Conservation (phyloP, 2,329 filamentous ascomycete species). For the Fusarium domesticum region DNA sequence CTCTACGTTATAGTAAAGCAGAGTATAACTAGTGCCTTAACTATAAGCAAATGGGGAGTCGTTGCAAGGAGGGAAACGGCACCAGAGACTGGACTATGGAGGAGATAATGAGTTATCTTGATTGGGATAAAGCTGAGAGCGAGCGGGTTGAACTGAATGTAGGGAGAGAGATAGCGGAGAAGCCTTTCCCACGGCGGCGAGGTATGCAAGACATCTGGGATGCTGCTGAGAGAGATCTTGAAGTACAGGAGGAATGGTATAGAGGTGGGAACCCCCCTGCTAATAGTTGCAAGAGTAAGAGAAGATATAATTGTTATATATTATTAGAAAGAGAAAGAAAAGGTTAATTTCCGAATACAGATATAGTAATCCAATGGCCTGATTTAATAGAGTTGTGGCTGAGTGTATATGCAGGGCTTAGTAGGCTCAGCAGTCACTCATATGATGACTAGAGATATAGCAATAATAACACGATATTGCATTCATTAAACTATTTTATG, state of each 20-base stretch:
- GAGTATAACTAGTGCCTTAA: constrained; percentile 3
- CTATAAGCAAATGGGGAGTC: constrained; percentile 1
- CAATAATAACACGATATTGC: too few species aligned
- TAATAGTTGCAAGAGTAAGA: background rate
- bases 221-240: constrained; percentile 1
- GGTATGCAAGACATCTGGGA: constrained; percentile 2
- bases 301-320: constrained; percentile 2
- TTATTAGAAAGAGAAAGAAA: constrained; percentile 1
- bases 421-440: background rate
- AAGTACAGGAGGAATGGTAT: background rate
- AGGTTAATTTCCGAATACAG: constrained; percentile 1
- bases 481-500: too few species aligned
- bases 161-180: background rate
- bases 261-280: background rate
- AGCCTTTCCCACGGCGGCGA: background rate
- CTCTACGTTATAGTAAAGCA: constrained; percentile 1
- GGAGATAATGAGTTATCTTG: constrained; percentile 2
- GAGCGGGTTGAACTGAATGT: background rate
- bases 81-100: constrained; percentile 1
- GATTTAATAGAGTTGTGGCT: background rate
- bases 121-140: constrained; percentile 3
- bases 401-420: background rate
- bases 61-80: background rate
- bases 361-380: background rate
- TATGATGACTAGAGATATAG: background rate